These are phyloP conservation scores for Thalassiosira profunda DNA, from an alignment of 108 stramenopile species.

Conservation along the genomic window DNA sequence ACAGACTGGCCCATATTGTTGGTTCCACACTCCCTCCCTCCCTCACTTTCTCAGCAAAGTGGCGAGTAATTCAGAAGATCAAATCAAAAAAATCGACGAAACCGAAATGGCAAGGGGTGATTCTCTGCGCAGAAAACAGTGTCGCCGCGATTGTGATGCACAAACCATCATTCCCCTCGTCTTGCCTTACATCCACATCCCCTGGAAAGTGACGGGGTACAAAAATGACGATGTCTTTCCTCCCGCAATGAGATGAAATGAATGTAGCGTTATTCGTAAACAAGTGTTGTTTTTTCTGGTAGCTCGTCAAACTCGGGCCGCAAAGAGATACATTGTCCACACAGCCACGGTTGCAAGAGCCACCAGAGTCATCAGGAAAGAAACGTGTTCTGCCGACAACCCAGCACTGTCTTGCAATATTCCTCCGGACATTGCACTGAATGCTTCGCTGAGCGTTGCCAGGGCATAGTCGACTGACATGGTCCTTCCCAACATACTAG, in stretches of 20 bases:
- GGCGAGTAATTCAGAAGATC: no score
- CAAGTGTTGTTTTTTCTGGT: no score
- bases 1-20: no score
- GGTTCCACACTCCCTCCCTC: no score
- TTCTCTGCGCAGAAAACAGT: neutral
- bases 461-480: slow-evolving; percentile 65
- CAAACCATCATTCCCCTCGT: no score
- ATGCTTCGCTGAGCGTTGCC: slow-evolving; percentile 61
- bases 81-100: neutral
- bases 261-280: no score
- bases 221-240: no score
- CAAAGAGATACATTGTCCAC: slow-evolving; percentile 16
- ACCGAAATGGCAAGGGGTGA: neutral
- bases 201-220: no score
- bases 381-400: slow-evolving; percentile 39
- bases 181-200: no score
- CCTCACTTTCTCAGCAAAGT: no score
- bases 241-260: no score
- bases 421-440: slow-evolving; percentile 56
- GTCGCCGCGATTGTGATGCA: no score
- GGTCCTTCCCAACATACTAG: slow-evolving; percentile 64
- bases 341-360: slow-evolving; percentile 18
- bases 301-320: neutral
- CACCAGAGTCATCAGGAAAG: slow-evolving; percentile 30
- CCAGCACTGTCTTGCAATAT: slow-evolving; percentile 51